Conservation (phyloP, 805 yeast species). For the Wickerhamiella bombiphila region DNA sequence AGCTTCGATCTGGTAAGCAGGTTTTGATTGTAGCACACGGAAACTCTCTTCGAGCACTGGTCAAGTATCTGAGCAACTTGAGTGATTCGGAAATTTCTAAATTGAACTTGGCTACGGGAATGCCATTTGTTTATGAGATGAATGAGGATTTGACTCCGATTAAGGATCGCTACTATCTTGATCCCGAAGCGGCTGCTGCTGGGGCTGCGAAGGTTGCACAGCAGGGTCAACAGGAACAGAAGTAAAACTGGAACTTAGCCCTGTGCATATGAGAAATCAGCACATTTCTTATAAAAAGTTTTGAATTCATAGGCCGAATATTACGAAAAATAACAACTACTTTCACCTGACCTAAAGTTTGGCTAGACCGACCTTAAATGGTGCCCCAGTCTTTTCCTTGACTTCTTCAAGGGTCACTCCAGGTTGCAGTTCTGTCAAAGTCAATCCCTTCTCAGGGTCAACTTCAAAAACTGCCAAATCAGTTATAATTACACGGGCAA, state of each 20-base stretch:
- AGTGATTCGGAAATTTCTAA: slow-evolving; percentile 84
- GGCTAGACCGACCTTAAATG: slow-evolving; percentile 23
- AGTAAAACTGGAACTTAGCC: too few relatives aligned
- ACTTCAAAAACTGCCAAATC: slow-evolving; percentile 35
- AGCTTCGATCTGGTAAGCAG: slow-evolving; percentile 69
- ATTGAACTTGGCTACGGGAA: slow-evolving; percentile 94
- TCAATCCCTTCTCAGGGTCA: slow-evolving; percentile 26
- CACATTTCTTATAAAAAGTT: too few relatives aligned
- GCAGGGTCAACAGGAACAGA: slow-evolving; percentile 70
- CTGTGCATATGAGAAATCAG: too few relatives aligned
- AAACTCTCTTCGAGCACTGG: slow-evolving; percentile 91
- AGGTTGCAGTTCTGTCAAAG: slow-evolving; percentile 30
- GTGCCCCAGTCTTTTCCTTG: slow-evolving; percentile 28
- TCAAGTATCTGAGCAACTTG: slow-evolving; percentile 83
- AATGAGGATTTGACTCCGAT: slow-evolving; percentile 76
- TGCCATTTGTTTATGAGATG: slow-evolving; percentile 81
- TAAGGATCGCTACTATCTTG: slow-evolving; percentile 90
- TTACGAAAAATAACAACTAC: too few relatives aligned
- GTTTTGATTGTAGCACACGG: slow-evolving; percentile 94
- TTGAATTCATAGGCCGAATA: too few relatives aligned
- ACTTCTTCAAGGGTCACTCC: slow-evolving; percentile 30
- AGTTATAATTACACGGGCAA: slow-evolving; percentile 34
- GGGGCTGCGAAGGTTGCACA: slow-evolving; percentile 99
- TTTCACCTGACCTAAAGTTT: slow-evolving; percentile 3
- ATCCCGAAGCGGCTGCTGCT: slow-evolving; percentile 98